phyloP scores from a whole-genome alignment of 345 rosid genomes.

The Cardamine chenopodiifolia region DNA sequence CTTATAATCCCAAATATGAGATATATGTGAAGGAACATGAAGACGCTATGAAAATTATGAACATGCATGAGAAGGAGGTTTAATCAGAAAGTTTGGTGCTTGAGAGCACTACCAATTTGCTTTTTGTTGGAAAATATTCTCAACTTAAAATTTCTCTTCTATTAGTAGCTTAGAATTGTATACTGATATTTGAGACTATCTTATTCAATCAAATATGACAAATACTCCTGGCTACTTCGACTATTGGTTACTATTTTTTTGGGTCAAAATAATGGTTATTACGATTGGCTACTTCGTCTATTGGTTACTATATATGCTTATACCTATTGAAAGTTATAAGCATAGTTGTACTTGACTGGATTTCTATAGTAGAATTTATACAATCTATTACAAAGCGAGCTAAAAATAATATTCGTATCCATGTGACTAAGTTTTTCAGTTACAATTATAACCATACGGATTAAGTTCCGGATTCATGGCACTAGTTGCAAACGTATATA shows the following conservation, averaged over 20 bases:
- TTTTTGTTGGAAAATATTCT: slow-evolving; percentile 3
- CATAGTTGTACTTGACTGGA: not conserved
- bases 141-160: not conserved
- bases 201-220: not conserved
- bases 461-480: not conserved
- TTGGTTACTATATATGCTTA: not conserved
- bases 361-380: too few relatives aligned
- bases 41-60: slow-evolving; percentile 37
- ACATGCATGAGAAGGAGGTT: slow-evolving; percentile 64
- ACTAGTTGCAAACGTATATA: not conserved
- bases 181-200: not conserved
- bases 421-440: not conserved
- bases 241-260: not conserved
- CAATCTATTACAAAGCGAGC: not conserved
- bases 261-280: too few relatives aligned
- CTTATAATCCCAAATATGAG: slow-evolving; percentile 36
- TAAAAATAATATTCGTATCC: not conserved
- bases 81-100: slow-evolving; percentile 87
- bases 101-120: slow-evolving; percentile 38
- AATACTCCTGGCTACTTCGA: not conserved
- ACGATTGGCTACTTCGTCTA: not conserved
- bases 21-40: slow-evolving; percentile 44
- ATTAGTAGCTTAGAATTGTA: not conserved
- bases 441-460: not conserved
- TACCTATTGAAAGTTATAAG: not conserved